These are phyloP conservation scores for Petrea volubilis DNA, from an alignment of 257 asterid genomes.

Conservation along the genomic window DNA sequence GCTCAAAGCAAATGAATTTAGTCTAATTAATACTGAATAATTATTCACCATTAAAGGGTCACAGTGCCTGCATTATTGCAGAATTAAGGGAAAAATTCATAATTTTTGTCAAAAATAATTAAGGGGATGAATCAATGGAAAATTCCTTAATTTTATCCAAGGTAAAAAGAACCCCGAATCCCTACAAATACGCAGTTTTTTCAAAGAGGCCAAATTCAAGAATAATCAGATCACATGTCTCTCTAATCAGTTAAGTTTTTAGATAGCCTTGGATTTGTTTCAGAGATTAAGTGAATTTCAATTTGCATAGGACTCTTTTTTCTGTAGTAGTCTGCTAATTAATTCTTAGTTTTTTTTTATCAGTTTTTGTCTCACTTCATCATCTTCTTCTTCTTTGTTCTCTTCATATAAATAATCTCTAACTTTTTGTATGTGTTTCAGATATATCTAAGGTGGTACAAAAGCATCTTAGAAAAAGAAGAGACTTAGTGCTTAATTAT, in stretches of 20 bases:
- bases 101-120: too few species aligned
- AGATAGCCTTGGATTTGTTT: background rate
- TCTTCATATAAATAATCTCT: slow-evolving; percentile 6
- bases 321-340: too few species aligned
- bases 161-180: background rate
- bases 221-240: background rate
- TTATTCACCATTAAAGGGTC: background rate
- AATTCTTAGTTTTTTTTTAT: too few species aligned
- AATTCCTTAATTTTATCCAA: background rate
- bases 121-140: background rate
- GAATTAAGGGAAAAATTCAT: too few species aligned
- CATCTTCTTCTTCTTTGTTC: background rate
- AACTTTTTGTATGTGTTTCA: background rate
- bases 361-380: background rate
- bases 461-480: background rate
- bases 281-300: background rate
- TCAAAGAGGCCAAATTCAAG: background rate
- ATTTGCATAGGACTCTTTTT: background rate
- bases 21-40: background rate
- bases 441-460: background rate
- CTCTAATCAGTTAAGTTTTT: background rate
- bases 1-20: background rate
- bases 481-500: background rate
- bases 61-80: slow-evolving; percentile 2
- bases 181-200: background rate